Conservation (phyloP, 2,329 filamentous ascomycete species). For the Thielaviopsis euricoi region DNA sequence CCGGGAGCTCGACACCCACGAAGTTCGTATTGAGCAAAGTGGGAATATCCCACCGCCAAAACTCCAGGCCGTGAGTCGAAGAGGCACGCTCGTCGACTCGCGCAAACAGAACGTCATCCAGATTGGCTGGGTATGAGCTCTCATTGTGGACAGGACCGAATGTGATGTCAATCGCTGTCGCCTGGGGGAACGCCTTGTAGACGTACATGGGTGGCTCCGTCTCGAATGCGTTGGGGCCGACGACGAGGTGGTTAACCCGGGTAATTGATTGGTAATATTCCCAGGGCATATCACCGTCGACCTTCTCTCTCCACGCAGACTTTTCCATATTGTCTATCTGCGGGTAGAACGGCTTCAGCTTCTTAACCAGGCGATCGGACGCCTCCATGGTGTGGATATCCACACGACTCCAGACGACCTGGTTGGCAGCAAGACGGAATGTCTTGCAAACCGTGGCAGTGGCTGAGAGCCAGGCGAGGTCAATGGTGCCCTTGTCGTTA, state of each 20-base stretch:
- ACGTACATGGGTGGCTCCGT: not conserved
- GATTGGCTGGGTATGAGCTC: not conserved
- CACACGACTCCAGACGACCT: constrained; percentile 42
- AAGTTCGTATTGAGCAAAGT: not conserved
- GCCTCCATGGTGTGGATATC: not conserved
- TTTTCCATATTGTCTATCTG: not conserved
- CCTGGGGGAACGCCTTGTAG: not conserved
- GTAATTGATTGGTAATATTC: not conserved
- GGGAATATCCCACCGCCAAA: not conserved
- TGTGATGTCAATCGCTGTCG: not conserved
- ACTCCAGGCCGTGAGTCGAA: not conserved
- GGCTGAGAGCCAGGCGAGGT: constrained; percentile 47
- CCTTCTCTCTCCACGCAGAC: not conserved
- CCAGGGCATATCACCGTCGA: not conserved
- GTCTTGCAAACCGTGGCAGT: constrained; percentile 43
- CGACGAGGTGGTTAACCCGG: not conserved
- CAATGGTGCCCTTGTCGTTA: constrained; percentile 24
- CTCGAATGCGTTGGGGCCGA: not conserved
- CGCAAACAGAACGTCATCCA: not conserved
- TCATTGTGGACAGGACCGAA: not conserved
- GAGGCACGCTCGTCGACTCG: not conserved
- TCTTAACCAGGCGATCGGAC: not conserved
- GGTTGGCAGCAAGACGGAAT: constrained; percentile 58
- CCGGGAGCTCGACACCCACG: not conserved
- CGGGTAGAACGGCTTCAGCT: not conserved